Percentiles rank a stretch among this genome's conserved stretches.
Evolutionary conservation across 345 rosid genomes (phyloP).

Genomic region (Atalantia buxifolia): DNA sequence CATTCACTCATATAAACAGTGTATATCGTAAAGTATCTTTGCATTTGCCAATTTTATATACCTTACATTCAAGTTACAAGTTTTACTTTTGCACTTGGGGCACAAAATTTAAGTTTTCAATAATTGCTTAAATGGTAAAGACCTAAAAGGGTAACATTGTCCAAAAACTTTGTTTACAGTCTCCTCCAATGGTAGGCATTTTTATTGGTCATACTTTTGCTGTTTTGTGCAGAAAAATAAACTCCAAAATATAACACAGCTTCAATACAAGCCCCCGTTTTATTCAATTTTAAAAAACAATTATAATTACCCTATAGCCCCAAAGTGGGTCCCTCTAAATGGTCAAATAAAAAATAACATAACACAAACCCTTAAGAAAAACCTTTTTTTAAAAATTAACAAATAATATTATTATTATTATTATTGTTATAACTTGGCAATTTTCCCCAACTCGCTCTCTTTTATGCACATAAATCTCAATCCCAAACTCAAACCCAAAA

Average conservation of each 20-base stretch:
- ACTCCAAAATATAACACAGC: background rate
- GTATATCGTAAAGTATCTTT: fast-evolving
- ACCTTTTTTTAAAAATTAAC: background rate
- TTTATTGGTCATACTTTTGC: background rate
- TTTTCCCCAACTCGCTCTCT: background rate
- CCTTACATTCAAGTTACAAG: background rate
- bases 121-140: background rate
- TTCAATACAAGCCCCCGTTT: background rate
- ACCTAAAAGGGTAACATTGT: background rate
- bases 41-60: too few species aligned
- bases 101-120: background rate
- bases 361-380: background rate
- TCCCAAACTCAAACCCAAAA: background rate
- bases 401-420: too few species aligned
- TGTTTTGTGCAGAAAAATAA: background rate
- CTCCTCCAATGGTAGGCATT: background rate
- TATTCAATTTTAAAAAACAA: too few species aligned
- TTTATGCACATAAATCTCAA: background rate
- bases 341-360: background rate
- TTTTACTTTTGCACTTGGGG: too few species aligned
- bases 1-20: background rate
- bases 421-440: background rate
- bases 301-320: background rate
- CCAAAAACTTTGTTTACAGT: background rate
- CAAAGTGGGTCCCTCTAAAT: background rate